A percentile compares a stretch with the other conserved stretches of the same genome.
phyloP scores from a whole-genome alignment of 768 basidiomycete species.

The Leucocoprinus birnbaumii region DNA sequence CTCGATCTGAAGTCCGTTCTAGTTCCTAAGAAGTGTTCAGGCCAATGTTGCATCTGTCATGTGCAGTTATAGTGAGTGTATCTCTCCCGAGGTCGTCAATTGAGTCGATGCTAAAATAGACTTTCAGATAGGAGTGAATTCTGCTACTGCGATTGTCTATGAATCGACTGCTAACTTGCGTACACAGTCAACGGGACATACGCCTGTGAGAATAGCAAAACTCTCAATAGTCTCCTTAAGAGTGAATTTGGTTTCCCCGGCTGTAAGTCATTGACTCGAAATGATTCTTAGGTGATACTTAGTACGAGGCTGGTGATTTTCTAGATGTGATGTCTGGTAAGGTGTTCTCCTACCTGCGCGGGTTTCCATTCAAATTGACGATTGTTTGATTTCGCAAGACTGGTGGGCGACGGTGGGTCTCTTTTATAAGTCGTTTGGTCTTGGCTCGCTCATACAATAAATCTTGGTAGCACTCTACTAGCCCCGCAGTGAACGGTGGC shows the following conservation, averaged over 20 bases:
- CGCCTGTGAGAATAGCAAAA: slow-evolving; percentile 62
- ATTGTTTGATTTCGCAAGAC: slow-evolving; percentile 30
- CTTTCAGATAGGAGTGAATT: slow-evolving; percentile 31
- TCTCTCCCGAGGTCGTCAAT: not conserved
- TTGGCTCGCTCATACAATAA: not conserved
- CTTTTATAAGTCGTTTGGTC: slow-evolving; percentile 7
- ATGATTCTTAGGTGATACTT: too few species aligned
- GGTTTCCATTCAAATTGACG: not conserved
- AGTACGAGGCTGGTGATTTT: too few species aligned
- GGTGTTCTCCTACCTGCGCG: not conserved
- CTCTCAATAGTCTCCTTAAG: slow-evolving; percentile 60
- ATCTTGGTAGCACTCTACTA: slow-evolving; percentile 46
- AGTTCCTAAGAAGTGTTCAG: slow-evolving; percentile 57
- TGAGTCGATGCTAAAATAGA: not conserved
- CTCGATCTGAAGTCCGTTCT: not conserved
- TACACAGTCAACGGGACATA: slow-evolving; percentile 52
- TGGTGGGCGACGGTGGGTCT: slow-evolving; percentile 68
- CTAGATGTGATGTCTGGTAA: slow-evolving; percentile 47
- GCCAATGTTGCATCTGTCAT: slow-evolving; percentile 66
- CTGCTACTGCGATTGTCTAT: not conserved
- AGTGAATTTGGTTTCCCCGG: slow-evolving; percentile 66
- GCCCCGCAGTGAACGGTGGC: slow-evolving; percentile 52
- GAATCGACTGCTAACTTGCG: not conserved
- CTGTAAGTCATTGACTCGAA: slow-evolving; percentile 48
- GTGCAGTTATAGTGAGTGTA: slow-evolving; percentile 56